Conservation (phyloP, 2,329 filamentous ascomycete genomes). For the Akanthomyces lecanii region DNA sequence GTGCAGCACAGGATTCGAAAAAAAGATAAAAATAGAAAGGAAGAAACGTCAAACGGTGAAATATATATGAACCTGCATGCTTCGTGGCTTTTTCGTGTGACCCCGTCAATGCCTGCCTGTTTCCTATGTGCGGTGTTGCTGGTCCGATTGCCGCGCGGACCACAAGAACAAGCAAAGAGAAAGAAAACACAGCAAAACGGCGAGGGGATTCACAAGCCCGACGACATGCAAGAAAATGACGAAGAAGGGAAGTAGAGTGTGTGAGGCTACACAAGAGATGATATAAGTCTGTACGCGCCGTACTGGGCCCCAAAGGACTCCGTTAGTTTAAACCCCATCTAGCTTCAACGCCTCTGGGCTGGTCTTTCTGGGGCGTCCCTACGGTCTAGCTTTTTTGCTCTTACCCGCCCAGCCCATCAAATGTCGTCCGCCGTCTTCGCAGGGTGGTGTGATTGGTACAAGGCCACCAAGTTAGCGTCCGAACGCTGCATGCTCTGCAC, state of each 20-base stretch:
- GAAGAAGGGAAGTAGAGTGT: neutral
- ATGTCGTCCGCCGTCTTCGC: neutral
- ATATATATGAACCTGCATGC: neutral
- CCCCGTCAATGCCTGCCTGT: neutral
- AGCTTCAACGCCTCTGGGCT: neutral
- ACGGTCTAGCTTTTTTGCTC: no score
- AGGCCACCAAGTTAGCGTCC: neutral
- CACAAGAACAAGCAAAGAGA: neutral
- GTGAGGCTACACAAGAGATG: conserved; percentile 11
- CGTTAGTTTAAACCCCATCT: neutral
- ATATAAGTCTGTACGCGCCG: conserved; percentile 13
- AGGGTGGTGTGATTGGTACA: conserved; percentile 3
- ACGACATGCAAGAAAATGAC: neutral
- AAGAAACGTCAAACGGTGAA: neutral
- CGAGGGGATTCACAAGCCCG: neutral
- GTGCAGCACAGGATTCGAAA: neutral
- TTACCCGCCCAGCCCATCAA: neutral
- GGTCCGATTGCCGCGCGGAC: neutral
- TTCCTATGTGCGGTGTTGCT: no score
- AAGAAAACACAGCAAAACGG: neutral
- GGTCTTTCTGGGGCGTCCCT: no score
- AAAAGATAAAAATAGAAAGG: neutral
- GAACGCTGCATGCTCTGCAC: conserved; percentile 1
- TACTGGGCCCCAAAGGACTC: neutral
- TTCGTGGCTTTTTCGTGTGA: neutral